These are phyloP conservation scores for Pisolithus sp. DNA, from an alignment of 768 basidiomycete genomes.

Conservation along the genomic window DNA sequence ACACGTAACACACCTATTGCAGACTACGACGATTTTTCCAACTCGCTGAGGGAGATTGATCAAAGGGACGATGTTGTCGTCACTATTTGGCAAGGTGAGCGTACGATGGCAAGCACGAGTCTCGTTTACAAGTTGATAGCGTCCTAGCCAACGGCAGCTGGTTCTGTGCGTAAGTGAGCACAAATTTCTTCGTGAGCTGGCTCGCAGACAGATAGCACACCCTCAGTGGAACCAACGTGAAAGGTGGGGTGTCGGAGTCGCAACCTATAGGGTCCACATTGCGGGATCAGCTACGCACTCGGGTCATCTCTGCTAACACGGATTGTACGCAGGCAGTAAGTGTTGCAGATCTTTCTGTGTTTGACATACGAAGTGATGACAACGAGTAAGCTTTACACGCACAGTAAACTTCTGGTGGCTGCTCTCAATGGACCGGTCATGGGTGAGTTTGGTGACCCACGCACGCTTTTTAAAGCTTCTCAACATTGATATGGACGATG, in stretches of 20 bases:
- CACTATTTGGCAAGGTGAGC: conserved; percentile 61
- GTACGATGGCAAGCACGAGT: not conserved
- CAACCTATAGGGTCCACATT: conserved; percentile 18
- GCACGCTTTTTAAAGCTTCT: not conserved
- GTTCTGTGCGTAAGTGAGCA: conserved; percentile 63
- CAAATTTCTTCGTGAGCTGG: not conserved
- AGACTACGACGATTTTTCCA: conserved; percentile 63
- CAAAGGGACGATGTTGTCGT: conserved; percentile 53
- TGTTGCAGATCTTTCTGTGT: not conserved
- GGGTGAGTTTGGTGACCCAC: conserved; percentile 36
- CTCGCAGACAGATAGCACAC: not conserved
- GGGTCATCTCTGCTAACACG: conserved; percentile 45
- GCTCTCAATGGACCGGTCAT: conserved; percentile 72
- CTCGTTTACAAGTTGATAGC: not conserved
- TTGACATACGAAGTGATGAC: not conserved
- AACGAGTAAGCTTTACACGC: conserved; percentile 49
- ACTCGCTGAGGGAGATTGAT: conserved; percentile 52
- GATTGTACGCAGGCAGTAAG: conserved; percentile 63
- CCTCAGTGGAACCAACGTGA: conserved; percentile 55
- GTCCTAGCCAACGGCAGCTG: conserved; percentile 54
- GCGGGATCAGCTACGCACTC: conserved; percentile 42
- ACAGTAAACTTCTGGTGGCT: conserved; percentile 63
- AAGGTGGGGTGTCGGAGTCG: conserved; percentile 12
- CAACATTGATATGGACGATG: conserved; percentile 3
- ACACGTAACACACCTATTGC: not conserved